These are phyloP conservation scores for Arthrobotrys sinensis DNA, from an alignment of 2,329 filamentous ascomycete genomes.

Conservation along the genomic window DNA sequence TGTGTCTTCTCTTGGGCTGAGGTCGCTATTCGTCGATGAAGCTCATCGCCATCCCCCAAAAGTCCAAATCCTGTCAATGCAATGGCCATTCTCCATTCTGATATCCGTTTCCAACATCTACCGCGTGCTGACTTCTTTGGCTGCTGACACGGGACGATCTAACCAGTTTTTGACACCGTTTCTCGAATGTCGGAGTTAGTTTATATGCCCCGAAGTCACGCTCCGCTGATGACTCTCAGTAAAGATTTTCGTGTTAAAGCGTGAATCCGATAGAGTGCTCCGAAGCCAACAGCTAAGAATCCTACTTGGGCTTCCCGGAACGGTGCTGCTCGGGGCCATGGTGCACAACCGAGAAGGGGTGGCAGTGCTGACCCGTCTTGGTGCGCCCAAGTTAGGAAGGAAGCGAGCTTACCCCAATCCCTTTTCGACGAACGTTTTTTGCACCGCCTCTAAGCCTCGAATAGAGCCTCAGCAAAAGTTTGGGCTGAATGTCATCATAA, in stretches of 20 bases:
- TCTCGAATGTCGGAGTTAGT: not conserved
- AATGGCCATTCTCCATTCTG: too few species aligned
- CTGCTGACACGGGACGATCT: constrained; percentile 14
- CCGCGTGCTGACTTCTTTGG: constrained; percentile 29
- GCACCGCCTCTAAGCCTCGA: constrained; percentile 60
- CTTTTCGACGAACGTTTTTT: constrained; percentile 40
- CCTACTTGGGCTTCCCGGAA: constrained; percentile 31
- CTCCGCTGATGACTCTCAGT: constrained; percentile 33
- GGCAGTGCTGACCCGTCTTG: constrained; percentile 47
- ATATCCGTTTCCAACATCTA: constrained; percentile 12
- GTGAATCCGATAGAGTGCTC: constrained; percentile 10
- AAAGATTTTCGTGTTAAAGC: not conserved
- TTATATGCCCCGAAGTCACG: constrained; percentile 18
- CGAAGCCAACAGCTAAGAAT: constrained; percentile 20
- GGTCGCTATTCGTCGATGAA: constrained; percentile 10
- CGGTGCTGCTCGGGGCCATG: constrained; percentile 12
- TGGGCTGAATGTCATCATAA: constrained; percentile 22
- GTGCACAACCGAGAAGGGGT: constrained; percentile 39
- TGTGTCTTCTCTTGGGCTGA: constrained; percentile 2
- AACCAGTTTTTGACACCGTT: constrained; percentile 9
- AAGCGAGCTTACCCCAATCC: constrained; percentile 36
- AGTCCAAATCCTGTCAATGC: constrained; percentile 11
- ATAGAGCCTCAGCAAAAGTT: constrained; percentile 53
- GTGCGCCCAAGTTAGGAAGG: constrained; percentile 28
- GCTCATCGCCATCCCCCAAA: constrained; percentile 2